These are phyloP conservation scores for Centella asiatica DNA, from an alignment of 129 eudicot genomes.

Conservation along the genomic window DNA sequence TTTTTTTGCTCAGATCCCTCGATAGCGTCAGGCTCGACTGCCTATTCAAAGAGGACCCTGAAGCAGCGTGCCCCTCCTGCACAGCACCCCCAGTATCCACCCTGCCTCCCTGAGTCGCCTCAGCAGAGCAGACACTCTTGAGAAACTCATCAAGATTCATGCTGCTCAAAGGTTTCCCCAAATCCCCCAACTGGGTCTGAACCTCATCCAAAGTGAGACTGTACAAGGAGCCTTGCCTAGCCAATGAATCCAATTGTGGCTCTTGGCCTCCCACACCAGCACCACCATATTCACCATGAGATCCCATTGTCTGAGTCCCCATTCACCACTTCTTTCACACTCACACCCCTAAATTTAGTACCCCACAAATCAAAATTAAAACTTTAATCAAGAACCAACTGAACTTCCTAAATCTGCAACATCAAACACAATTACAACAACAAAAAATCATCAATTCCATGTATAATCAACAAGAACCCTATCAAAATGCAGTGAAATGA, in stretches of 20 bases:
- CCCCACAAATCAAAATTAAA: conserved; percentile 16
- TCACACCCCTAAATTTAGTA: background rate
- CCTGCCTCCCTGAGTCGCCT: conserved; percentile 41
- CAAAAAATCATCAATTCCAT: background rate
- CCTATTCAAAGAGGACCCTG: conserved; percentile 33
- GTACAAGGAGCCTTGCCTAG: conserved; percentile 54
- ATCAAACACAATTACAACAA: background rate
- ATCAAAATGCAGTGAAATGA: background rate
- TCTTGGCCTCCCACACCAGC: conserved; percentile 24
- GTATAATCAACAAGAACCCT: conserved; percentile 5
- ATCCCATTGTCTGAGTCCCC: conserved; percentile 61
- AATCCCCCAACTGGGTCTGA: conserved; percentile 70
- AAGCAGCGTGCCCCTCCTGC: conserved; percentile 30
- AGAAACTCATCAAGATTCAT: conserved; percentile 89
- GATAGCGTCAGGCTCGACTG: conserved; percentile 44
- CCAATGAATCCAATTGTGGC: conserved; percentile 29
- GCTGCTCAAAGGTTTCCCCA: conserved; percentile 68
- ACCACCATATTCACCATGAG: conserved; percentile 39
- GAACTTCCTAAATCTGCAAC: conserved; percentile 7
- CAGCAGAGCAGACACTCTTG: conserved; percentile 51
- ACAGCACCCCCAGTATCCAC: conserved; percentile 22
- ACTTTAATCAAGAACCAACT: background rate
- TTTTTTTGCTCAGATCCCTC: conserved; percentile 62
- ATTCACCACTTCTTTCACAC: conserved; percentile 19
- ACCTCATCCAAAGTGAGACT: conserved; percentile 74